Conservation (phyloP, 1,139 yeast species). For the Yamadazyma conglobata region DNA sequence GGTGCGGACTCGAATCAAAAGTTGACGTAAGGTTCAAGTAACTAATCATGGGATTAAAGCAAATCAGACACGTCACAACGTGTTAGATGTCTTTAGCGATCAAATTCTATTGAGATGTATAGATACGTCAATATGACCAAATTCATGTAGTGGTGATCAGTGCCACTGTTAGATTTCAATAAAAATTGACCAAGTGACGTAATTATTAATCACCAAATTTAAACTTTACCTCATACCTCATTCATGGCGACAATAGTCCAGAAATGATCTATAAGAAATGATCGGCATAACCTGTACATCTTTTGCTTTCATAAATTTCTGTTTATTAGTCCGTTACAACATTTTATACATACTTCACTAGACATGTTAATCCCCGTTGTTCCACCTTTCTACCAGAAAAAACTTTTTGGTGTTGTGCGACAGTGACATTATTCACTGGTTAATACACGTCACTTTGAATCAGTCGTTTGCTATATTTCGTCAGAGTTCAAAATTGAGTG, state of each 20-base stretch:
- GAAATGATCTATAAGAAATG: too few relatives aligned
- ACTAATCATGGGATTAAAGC: neutral
- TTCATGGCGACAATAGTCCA: neutral
- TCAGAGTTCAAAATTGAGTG: too few relatives aligned
- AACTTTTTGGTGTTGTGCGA: too few relatives aligned
- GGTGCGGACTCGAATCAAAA: neutral
- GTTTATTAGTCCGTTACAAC: too few relatives aligned
- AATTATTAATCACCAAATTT: slow-evolving; percentile 9
- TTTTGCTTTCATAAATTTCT: too few relatives aligned
- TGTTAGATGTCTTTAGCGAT: too few relatives aligned
- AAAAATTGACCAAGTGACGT: slow-evolving; percentile 10
- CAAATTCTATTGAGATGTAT: too few relatives aligned
- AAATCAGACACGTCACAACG: neutral
- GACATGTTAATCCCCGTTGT: slow-evolving; percentile 17
- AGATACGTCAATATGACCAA: too few relatives aligned
- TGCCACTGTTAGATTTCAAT: neutral
- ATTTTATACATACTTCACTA: slow-evolving; percentile 24
- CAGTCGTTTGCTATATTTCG: too few relatives aligned
- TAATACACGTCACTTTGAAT: too few relatives aligned
- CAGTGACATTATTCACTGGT: too few relatives aligned
- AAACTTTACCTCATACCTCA: neutral
- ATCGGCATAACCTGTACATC: too few relatives aligned
- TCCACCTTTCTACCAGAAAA: neutral
- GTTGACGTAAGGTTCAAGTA: neutral
- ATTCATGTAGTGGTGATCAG: neutral